These are phyloP conservation scores for Scheffersomyces segobiensis DNA, from an alignment of 1,139 yeast genomes.

Conservation along the genomic window DNA sequence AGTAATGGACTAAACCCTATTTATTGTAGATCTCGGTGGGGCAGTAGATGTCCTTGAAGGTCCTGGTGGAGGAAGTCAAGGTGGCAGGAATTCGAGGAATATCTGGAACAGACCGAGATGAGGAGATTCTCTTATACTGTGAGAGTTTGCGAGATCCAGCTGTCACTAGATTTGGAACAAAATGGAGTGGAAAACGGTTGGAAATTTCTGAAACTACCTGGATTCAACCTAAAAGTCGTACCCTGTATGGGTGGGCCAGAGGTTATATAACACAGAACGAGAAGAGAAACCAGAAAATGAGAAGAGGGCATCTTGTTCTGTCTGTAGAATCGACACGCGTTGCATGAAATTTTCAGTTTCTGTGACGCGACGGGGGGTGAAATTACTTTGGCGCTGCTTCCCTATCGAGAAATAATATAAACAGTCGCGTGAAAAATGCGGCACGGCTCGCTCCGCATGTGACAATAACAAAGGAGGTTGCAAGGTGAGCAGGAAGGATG, in stretches of 20 bases:
- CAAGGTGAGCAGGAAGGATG: not conserved
- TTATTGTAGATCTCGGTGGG: not conserved
- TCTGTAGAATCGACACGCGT: not conserved
- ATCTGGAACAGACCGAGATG: not conserved
- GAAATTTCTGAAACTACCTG: not conserved
- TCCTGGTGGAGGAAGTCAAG: not conserved
- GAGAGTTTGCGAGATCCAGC: not conserved
- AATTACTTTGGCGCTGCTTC: not conserved
- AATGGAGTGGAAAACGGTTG: not conserved
- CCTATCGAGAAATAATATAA: not conserved
- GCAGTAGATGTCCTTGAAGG: not conserved
- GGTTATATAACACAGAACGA: not conserved
- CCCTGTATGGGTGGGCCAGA: not conserved
- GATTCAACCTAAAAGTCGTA: not conserved
- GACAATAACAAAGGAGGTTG: not conserved
- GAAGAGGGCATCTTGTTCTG: not conserved
- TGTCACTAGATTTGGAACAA: not conserved
- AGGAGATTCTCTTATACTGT: not conserved
- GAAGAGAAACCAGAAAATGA: not conserved
- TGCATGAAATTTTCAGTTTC: not conserved
- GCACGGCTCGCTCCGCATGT: not conserved
- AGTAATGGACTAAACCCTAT: not conserved
- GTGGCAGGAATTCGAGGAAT: not conserved
- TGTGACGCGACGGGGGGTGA: not conserved
- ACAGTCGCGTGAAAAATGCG: not conserved